These are phyloP conservation scores for Aphanomyces astaci DNA, from an alignment of 352 stramenopile genomes.

Conservation along the genomic window DNA sequence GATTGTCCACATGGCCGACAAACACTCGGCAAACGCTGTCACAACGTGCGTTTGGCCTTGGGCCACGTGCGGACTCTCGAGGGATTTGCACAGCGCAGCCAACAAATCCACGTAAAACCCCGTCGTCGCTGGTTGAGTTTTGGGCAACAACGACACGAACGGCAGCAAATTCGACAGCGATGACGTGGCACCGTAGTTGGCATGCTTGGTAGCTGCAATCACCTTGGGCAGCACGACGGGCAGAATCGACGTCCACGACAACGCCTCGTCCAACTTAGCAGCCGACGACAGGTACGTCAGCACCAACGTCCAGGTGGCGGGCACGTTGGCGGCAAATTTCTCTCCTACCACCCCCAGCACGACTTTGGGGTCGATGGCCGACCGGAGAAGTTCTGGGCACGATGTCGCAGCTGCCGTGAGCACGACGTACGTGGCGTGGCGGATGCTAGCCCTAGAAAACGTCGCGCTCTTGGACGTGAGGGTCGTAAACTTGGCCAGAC, in stretches of 20 bases:
- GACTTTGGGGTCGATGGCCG: constrained; percentile 40
- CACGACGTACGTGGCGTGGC: constrained; percentile 52
- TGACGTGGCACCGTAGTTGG: constrained; percentile 61
- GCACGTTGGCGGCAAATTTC: constrained; percentile 57
- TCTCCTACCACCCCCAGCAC: constrained; percentile 59
- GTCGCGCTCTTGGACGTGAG: constrained; percentile 64
- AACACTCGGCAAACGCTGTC: constrained; percentile 61
- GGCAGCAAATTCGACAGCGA: constrained; percentile 57
- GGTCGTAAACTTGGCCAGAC: constrained; percentile 43
- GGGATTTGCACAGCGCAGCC: constrained; percentile 63
- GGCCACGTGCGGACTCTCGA: constrained; percentile 44
- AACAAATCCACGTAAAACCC: constrained; percentile 54
- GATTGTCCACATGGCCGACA: constrained; percentile 54
- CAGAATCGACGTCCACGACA: constrained; percentile 38
- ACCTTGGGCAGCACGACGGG: constrained; percentile 55
- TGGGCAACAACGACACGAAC: constrained; percentile 67
- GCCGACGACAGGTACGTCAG: constrained; percentile 54
- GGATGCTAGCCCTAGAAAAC: constrained; percentile 60
- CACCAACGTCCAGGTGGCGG: constrained; percentile 64
- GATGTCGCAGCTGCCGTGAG: constrained; percentile 42
- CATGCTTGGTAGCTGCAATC: constrained; percentile 65
- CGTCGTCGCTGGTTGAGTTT: constrained; percentile 39
- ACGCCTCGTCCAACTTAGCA: not conserved
- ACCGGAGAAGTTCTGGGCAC: constrained; percentile 16
- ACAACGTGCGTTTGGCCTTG: constrained; percentile 51